Evolutionary conservation across 2,329 filamentous ascomycete genomes (phyloP).

Genomic region (Botrytis paeoniae): DNA sequence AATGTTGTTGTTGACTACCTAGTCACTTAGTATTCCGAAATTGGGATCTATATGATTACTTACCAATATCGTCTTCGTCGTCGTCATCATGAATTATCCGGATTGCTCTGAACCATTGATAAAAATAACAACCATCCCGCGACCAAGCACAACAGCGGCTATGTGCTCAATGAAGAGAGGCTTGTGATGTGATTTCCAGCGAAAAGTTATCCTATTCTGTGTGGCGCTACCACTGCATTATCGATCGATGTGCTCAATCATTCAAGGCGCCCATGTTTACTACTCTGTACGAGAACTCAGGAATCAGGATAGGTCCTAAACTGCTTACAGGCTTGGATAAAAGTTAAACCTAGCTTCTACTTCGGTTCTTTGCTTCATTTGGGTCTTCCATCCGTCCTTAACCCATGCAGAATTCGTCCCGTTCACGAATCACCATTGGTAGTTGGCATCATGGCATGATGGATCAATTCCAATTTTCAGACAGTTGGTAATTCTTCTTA

Average conservation of each 20-base stretch:
- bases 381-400: background rate
- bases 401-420: background rate
- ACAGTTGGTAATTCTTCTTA: background rate
- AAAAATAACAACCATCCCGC: background rate
- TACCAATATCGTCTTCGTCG: background rate
- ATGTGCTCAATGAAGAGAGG: background rate
- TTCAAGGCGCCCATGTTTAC: background rate
- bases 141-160: background rate
- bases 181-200: slow-evolving; percentile 3
- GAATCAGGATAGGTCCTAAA: background rate
- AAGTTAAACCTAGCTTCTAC: background rate
- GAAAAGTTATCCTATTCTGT: background rate
- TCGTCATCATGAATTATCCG: background rate
- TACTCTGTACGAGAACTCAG: background rate
- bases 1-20: background rate
- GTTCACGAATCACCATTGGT: background rate
- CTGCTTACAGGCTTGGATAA: background rate
- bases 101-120: background rate
- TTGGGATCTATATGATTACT: background rate
- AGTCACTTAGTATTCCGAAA: background rate
- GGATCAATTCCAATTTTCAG: background rate
- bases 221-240: slow-evolving; percentile 14
- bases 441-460: background rate
- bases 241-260: slow-evolving; percentile 8
- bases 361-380: background rate